Evolutionary conservation across 768 basidiomycete species (phyloP), one percentile per base, ranked within the genome.

Genomic region (Leccinum incarnatum): DNA sequence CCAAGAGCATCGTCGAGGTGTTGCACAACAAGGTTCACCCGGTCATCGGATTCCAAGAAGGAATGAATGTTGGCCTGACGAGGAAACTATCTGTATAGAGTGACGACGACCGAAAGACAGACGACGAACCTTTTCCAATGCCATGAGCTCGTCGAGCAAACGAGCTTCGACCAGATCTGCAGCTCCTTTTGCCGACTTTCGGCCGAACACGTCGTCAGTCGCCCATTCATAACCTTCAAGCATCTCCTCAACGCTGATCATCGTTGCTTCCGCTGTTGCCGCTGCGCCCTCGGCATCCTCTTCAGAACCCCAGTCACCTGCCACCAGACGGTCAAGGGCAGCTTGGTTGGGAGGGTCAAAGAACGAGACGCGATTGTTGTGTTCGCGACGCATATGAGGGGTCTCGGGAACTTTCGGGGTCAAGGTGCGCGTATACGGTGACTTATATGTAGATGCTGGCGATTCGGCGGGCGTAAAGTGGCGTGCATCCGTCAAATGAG

Each of bases 171-270:
- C 95, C 64, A 95, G 81, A 69, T 98, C 96, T 40, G 92, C 93
- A 8, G 91, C 86, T 11, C 88, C 88, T 65, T 82, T 80, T 17
- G 80, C 79, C 54, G 83, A 81, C 67, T 83, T 86, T 63, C 85
- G 77, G 14, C 81, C 83, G 47, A 89, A 77, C n/a, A 88, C 78
- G 69, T 88, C 87, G 56, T 89, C 90, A 60, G 86, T 88, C 4
- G 92, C 88, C 95, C 95, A 98, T 72, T 98, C 97, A 67, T 97
- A 97, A 0, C 97, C 95, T 67, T 99, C 97, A 25, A 99, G 80
- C 93, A 99, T 95, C 71, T 99, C 97, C 70, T 99, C 97, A 2
- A 99, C 94, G 72, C 86, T 97, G 5, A 88, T 78, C 75, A 99
- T 81, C 4, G 92, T 93, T 9, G 88, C 91, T 62, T 92, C 88